phyloP scores from a whole-genome alignment of 148 eudicot genomes.

The Silene latifolia region DNA sequence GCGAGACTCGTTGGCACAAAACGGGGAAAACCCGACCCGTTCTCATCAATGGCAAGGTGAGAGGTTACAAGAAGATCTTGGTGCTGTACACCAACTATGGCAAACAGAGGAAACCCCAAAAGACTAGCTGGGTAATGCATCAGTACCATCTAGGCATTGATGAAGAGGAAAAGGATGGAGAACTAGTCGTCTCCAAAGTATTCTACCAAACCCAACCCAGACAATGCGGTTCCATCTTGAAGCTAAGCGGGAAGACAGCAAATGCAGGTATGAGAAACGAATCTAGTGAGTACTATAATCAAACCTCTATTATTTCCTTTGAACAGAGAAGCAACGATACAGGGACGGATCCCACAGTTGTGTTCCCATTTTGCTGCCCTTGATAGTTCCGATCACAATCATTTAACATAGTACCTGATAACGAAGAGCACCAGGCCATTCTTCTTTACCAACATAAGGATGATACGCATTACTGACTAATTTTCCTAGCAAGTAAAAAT shows the following conservation, averaged over 20 bases:
- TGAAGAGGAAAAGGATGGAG: constrained; percentile 58
- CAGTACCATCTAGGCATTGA: constrained; percentile 54
- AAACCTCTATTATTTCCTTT: constrained; percentile 30
- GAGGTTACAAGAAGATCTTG: constrained; percentile 57
- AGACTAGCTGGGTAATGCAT: constrained; percentile 68
- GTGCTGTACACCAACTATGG: constrained; percentile 64
- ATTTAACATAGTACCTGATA: constrained; percentile 6
- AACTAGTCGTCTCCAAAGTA: constrained; percentile 51
- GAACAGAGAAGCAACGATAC: constrained; percentile 27
- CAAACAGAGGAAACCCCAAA: constrained; percentile 55
- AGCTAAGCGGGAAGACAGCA: constrained; percentile 17
- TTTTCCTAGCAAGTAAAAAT: constrained; percentile 9
- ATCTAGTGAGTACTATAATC: constrained; percentile 13
- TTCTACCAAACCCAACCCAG: constrained; percentile 60
- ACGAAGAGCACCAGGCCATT: constrained; percentile 1
- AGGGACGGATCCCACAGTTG: constrained; percentile 17
- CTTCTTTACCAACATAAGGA: not conserved
- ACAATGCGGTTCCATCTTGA: constrained; percentile 42
- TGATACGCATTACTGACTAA: constrained; percentile 6
- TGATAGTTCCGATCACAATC: constrained; percentile 2
- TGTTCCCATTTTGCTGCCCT: constrained; percentile 44
- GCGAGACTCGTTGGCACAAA: constrained; percentile 68
- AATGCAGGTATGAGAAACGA: constrained; percentile 22
- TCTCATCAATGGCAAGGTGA: constrained; percentile 26
- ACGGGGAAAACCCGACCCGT: constrained; percentile 58